Evolutionary conservation across 2,329 filamentous ascomycete genomes (phyloP).

Genomic region (Sporothrix protearum): DNA sequence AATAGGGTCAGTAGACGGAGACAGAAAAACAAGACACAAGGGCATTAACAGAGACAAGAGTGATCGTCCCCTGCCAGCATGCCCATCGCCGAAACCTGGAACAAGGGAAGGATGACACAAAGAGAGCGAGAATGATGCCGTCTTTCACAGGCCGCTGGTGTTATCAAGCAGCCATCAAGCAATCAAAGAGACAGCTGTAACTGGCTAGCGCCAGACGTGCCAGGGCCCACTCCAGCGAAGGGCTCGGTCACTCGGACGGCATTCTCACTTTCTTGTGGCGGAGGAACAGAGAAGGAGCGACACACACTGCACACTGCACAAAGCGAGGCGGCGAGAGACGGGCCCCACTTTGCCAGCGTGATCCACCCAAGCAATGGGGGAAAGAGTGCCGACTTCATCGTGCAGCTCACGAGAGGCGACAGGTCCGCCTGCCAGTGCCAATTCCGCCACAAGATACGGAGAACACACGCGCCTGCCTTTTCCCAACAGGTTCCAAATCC

Average conservation of each 20-base stretch:
- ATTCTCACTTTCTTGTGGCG: neutral
- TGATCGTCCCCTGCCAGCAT: neutral
- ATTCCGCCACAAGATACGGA: conserved; percentile 7
- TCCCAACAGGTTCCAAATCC: neutral
- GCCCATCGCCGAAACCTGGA: neutral
- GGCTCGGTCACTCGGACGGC: conserved; percentile 13
- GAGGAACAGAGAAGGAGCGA: conserved; percentile 1
- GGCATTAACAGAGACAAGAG: neutral
- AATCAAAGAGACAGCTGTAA: neutral
- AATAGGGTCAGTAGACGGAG: neutral
- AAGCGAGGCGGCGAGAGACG: neutral
- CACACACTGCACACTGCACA: neutral
- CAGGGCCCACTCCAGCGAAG: neutral
- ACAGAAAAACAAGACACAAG: neutral
- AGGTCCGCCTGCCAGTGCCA: neutral
- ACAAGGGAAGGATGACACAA: conserved; percentile 17
- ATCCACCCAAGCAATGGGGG: conserved; percentile 10
- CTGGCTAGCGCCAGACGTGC: neutral
- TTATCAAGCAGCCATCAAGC: conserved; percentile 13
- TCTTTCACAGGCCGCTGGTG: conserved; percentile 17
- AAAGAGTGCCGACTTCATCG: neutral
- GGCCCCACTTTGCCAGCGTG: conserved; percentile 8
- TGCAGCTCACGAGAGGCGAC: conserved; percentile 19
- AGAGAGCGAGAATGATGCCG: conserved; percentile 12
- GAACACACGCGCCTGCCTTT: neutral